These are phyloP conservation scores for Auriscalpium microsporum DNA, from an alignment of 768 basidiomycete genomes.

Conservation along the genomic window DNA sequence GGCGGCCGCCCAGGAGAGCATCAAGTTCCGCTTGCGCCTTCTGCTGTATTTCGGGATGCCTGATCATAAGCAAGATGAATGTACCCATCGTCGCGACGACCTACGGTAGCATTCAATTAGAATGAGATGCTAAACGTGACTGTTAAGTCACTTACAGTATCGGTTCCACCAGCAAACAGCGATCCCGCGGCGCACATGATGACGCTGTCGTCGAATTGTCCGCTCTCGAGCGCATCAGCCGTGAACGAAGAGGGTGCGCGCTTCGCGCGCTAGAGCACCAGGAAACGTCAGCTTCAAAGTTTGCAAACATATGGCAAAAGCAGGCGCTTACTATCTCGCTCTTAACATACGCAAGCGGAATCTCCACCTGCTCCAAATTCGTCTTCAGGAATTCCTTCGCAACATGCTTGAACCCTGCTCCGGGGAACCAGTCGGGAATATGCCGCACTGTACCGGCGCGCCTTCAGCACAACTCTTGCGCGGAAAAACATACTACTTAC, in stretches of 20 bases:
- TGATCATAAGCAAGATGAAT: slow-evolving; percentile 15
- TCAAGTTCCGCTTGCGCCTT: slow-evolving; percentile 21
- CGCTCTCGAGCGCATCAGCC: not conserved
- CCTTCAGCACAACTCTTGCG: not conserved
- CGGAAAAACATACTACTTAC: not conserved
- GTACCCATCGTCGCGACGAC: slow-evolving; percentile 7
- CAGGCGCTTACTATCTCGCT: not conserved
- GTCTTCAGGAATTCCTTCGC: slow-evolving; percentile 3
- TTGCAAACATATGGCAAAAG: no score
- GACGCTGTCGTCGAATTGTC: not conserved
- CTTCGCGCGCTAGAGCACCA: not conserved
- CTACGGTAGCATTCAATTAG: not conserved
- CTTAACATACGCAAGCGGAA: slow-evolving; percentile 13
- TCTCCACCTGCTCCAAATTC: slow-evolving; percentile 5
- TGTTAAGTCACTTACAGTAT: slow-evolving; percentile 1
- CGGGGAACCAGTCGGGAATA: slow-evolving; percentile 18
- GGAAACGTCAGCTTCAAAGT: no score
- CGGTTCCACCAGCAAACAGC: slow-evolving; percentile 8
- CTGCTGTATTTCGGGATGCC: slow-evolving; percentile 16
- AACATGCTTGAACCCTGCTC: slow-evolving; percentile 11
- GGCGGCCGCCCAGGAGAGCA: slow-evolving; percentile 10
- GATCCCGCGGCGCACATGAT: slow-evolving; percentile 1
- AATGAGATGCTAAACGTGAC: not conserved
- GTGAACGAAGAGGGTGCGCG: slow-evolving; percentile 1
- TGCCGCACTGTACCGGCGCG: not conserved